phyloP scores from a whole-genome alignment of 176 grass and related monocot species.

The Cymbopogon citratus region DNA sequence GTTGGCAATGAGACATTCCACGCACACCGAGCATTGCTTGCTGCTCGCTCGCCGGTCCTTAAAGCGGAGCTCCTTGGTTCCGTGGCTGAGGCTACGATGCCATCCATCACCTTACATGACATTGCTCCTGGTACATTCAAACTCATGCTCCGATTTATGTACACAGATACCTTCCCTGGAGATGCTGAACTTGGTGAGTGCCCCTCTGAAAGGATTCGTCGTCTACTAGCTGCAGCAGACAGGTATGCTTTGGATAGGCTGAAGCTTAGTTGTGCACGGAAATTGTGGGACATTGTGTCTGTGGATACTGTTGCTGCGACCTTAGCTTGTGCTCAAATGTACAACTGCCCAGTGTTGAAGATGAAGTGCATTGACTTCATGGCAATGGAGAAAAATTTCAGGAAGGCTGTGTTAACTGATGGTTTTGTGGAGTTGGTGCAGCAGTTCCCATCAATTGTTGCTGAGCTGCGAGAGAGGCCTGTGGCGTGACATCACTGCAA shows the following conservation, averaged over 20 bases:
- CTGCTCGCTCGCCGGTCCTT: neutral
- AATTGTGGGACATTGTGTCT: conserved; percentile 25
- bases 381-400: conserved; percentile 28
- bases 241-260: conserved; percentile 49
- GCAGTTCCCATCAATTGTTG: conserved; percentile 13
- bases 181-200: neutral
- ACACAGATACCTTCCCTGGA: conserved; percentile 24
- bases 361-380: conserved; percentile 53
- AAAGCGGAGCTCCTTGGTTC: neutral
- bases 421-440: conserved; percentile 22
- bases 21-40: neutral
- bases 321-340: conserved; percentile 47
- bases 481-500: neutral
- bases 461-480: conserved; percentile 3
- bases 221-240: conserved; percentile 45
- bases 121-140: conserved; percentile 22
- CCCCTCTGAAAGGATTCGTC: neutral
- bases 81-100: neutral
- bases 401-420: conserved; percentile 23
- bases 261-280: conserved; percentile 42
- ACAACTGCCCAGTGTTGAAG: conserved; percentile 44
- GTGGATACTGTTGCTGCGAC: conserved; percentile 17
- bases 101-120: conserved; percentile 13
- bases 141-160: conserved; percentile 48
- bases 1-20: neutral